phyloP scores from a whole-genome alignment of 192 early-diverging fungal genomes.

The Thamnidium elegans region DNA sequence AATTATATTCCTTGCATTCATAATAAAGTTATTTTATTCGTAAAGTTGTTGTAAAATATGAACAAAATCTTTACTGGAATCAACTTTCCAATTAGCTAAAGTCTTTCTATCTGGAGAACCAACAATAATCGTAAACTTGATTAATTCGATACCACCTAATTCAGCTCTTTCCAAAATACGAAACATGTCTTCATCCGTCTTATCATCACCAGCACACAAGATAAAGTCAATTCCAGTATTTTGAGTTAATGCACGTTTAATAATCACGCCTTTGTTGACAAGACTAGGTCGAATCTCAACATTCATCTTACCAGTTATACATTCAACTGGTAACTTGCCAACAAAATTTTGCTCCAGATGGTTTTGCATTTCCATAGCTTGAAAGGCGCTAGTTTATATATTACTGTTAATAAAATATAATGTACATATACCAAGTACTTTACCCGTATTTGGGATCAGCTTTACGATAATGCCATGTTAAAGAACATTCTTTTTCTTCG shows the following conservation, averaged over 20 bases:
- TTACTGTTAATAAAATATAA: no score
- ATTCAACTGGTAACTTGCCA: constrained; percentile 92
- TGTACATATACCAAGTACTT: background rate
- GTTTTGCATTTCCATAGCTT: constrained; percentile 97
- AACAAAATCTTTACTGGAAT: constrained; percentile 62
- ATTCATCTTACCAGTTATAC: constrained; percentile 95
- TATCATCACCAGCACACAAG: constrained; percentile 94
- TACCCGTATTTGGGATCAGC: constrained; percentile 90
- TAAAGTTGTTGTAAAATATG: background rate
- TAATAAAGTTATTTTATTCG: background rate
- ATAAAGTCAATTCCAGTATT: constrained; percentile 77
- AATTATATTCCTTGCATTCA: background rate
- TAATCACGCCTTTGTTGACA: constrained; percentile 98
- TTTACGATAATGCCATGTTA: constrained; percentile 97
- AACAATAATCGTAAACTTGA: constrained; percentile 57
- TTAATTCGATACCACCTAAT: background rate
- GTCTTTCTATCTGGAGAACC: constrained; percentile 85
- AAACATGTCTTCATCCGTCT: constrained; percentile 99
- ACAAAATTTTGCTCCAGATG: constrained; percentile 87
- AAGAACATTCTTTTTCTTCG: constrained; percentile 85
- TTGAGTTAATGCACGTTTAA: constrained; percentile 70
- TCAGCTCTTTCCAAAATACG: constrained; percentile 3
- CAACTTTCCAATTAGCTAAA: constrained; percentile 82
- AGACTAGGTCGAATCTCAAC: constrained; percentile 88
- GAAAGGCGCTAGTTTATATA: constrained; percentile 72